A percentile compares a stretch with the other conserved stretches of the same genome.
Conservation (phyloP, 768 basidiomycete species). For the Podaxis carcinomalis region DNA sequence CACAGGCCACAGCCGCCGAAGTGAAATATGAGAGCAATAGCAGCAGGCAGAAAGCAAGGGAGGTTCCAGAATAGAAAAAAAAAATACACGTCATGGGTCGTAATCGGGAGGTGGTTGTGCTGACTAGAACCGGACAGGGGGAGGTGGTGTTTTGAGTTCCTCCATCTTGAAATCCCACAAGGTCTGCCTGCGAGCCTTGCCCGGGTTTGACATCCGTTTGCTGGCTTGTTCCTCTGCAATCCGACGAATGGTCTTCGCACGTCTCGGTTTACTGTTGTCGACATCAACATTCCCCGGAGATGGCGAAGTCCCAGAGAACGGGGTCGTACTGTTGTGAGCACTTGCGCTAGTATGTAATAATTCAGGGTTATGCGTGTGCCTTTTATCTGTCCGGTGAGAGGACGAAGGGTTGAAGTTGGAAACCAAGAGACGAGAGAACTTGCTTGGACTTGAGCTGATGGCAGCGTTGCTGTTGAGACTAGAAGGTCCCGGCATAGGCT, state of each 20-base stretch:
- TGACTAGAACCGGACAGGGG: not conserved
- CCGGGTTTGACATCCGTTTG: constrained; percentile 44
- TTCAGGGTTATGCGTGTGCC: not conserved
- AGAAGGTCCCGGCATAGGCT: not conserved
- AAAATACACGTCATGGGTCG: not conserved
- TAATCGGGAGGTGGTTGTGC: not conserved
- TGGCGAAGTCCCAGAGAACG: not conserved
- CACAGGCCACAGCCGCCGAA: not conserved
- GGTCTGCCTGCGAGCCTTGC: constrained; percentile 32
- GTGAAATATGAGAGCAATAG: no score
- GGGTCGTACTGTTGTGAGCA: not conserved
- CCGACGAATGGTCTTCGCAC: constrained; percentile 76
- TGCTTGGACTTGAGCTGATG: constrained; percentile 2
- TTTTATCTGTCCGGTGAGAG: not conserved
- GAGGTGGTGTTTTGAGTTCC: constrained; percentile 27
- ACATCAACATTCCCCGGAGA: not conserved
- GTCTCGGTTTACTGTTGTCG: constrained; percentile 22
- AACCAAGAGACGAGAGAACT: constrained; percentile 8
- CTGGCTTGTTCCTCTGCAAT: constrained; percentile 73
- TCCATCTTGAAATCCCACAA: constrained; percentile 41
- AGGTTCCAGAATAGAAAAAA: not conserved
- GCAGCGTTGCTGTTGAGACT: not conserved
- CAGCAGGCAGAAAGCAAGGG: not conserved
- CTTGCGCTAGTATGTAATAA: not conserved
- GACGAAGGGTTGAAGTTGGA: not conserved